Evolutionary conservation across 495 filamentous ascomycete species (phyloP).

Genomic region (Pseudomonodictys pantanalensis): DNA sequence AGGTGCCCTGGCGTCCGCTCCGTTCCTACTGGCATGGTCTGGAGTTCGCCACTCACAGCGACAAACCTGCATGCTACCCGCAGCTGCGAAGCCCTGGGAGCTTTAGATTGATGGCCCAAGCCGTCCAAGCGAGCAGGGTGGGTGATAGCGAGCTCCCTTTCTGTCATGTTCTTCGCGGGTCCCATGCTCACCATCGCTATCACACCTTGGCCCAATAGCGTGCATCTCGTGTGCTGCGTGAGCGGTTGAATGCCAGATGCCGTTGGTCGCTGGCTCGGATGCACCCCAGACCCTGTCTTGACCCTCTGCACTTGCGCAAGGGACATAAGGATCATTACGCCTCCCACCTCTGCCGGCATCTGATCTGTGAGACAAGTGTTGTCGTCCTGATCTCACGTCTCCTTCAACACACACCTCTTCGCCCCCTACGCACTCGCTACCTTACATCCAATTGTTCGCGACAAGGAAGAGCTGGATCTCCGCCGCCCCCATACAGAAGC

Average conservation of each 20-base stretch:
- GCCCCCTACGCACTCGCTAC: constrained; percentile 10
- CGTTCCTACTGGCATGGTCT: constrained; percentile 13
- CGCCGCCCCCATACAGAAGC: not conserved
- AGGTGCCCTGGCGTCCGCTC: constrained; percentile 19
- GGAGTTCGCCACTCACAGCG: constrained; percentile 1
- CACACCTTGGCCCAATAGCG: constrained; percentile 37
- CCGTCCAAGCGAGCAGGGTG: constrained; percentile 13
- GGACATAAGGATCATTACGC: constrained; percentile 29
- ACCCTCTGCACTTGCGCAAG: constrained; percentile 19
- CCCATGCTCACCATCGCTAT: constrained; percentile 22
- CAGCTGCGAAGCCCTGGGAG: not conserved
- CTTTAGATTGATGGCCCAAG: constrained; percentile 8
- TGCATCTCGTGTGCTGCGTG: constrained; percentile 15
- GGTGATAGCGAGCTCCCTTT: constrained; percentile 7
- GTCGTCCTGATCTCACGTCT: not conserved
- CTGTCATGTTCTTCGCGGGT: not conserved
- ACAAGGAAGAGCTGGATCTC: constrained; percentile 25
- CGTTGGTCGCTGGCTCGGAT: constrained; percentile 15
- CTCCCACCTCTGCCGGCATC: constrained; percentile 11
- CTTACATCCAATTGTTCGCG: not conserved
- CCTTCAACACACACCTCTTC: constrained; percentile 1
- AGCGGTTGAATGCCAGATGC: constrained; percentile 28
- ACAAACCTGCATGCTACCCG: not conserved
- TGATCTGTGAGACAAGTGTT: constrained; percentile 1
- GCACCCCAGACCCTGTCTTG: constrained; percentile 22